Percentiles rank a stretch among this genome's conserved stretches.
phyloP scores from a whole-genome alignment of 2,329 filamentous ascomycete genomes.

The Curvularia verruculosa region DNA sequence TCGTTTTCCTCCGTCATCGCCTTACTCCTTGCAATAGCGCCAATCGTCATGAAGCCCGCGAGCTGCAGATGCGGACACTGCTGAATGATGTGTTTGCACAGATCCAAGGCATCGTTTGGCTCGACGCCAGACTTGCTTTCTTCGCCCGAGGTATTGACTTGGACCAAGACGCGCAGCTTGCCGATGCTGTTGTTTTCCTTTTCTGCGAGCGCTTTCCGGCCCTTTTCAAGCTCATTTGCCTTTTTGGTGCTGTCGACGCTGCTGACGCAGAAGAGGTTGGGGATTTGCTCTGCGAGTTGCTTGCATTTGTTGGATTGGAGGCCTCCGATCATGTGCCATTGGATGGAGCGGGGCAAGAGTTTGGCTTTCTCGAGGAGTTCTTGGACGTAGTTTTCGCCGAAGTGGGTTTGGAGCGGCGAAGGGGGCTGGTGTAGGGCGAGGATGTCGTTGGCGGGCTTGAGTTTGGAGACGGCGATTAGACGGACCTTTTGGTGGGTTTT shows the following conservation, averaged over 20 bases:
- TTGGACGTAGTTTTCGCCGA: slow-evolving; percentile 89
- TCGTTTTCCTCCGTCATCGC: slow-evolving; percentile 74
- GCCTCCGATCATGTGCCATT: slow-evolving; percentile 97
- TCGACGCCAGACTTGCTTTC: slow-evolving; percentile 80
- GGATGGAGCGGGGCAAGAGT: slow-evolving; percentile 75
- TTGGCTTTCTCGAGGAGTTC: slow-evolving; percentile 86
- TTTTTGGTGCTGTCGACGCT: slow-evolving; percentile 90
- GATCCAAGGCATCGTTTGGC: slow-evolving; percentile 65
- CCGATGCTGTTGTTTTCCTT: slow-evolving; percentile 42
- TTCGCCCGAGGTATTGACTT: slow-evolving; percentile 95
- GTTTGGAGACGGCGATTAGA: slow-evolving; percentile 92
- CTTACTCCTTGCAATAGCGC: slow-evolving; percentile 84
- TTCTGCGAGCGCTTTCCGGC: slow-evolving; percentile 65
- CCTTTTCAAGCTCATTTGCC: slow-evolving; percentile 77
- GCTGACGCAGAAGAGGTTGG: slow-evolving; percentile 89
- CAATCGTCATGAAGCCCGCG: slow-evolving; percentile 94
- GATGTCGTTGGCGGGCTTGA: slow-evolving; percentile 92
- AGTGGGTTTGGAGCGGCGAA: slow-evolving; percentile 67
- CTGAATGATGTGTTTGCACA: slow-evolving; percentile 73
- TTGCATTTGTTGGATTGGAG: slow-evolving; percentile 95
- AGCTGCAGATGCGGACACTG: slow-evolving; percentile 76
- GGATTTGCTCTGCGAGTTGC: slow-evolving; percentile 77
- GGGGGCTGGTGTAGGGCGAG: slow-evolving; percentile 74
- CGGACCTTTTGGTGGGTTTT: slow-evolving; percentile 66
- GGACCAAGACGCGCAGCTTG: slow-evolving; percentile 77